Base-by-base conservation (phyloP, 768 basidiomycete genomes). In the Neoboletus magnificus region DNA sequence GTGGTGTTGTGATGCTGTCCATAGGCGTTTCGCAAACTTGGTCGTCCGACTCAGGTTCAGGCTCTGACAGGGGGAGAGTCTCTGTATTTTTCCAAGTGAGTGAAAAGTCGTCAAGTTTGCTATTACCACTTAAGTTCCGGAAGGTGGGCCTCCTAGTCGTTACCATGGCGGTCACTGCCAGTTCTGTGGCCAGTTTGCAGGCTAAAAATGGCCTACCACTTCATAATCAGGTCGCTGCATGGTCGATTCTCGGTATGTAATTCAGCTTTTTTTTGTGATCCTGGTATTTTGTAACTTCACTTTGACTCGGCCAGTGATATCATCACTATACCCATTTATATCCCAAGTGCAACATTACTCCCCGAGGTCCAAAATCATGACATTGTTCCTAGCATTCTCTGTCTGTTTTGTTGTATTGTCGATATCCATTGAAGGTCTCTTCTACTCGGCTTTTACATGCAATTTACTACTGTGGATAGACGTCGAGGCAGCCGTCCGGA, bases 371-470 rank as follows among this genome's bases (percentile, higher is more conserved):
- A 85, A 80, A 62, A 74, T 87, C 15, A 69, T 86, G 32, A 75
- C 77, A 29, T 82, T 84, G 62, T 89, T 89, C 67, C 78, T 91
- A 43, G 82, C 84, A 7, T 88, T 92, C 57, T 81, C 82, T 0
- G 85, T 85, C 4, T 86, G 84, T 62, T 93, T 93, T 56, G 77
- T 91, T 35, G 78, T 91, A 36, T 77, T 94, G 18, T 90, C 91
- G 3, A 89, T 93, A 67, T 87, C 87, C 55, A 82, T 86, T 23
- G 92, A 93, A 64, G 87, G 86, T 0, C 75, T 92, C 15, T 93
- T 94, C 70, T 92, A 85, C 62, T 74, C 82, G n/a, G 77, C 82
- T 13, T 93, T 86, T 64, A 82, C 82, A 0, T 72, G 73, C 20
- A 83, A 84, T 6, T 69, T 93, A 33, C 69, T 81, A 18, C 60